Evolutionary conservation across 1,284 basidiomycete genomes (phyloP), one percentile per base, ranked within the genome.

Genomic region (Cryptococcus sp.): DNA sequence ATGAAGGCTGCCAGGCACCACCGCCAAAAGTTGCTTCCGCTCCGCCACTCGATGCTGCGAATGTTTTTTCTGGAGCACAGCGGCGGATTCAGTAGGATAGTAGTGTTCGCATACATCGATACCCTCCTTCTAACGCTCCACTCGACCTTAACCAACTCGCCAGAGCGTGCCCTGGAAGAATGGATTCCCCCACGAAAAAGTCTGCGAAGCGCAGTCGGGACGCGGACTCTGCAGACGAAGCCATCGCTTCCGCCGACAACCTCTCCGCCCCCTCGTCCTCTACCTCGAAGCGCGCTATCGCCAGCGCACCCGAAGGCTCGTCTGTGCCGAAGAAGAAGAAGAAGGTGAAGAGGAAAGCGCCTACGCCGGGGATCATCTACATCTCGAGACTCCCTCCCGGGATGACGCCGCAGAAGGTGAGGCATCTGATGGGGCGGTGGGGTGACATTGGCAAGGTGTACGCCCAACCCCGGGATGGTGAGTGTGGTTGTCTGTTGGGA

Each of bases 301-400:
- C 49, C 16, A 15, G 20, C 35, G 28, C 18, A 6, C 16, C 35
- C n/a, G 28, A 33, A 18, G 28, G 21, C n/a, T 21, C 52, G 4
- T 46, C 52, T 8, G 50, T 36, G 18, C 21, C 53, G n/a, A 58
- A 53, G 20, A n/a, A 16, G 42, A 53, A 53, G 52, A 70, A 68
- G 56, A 67, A 67, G 58, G 55, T 53, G 43, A 71, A 62, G 63
- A 67, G 50, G 46, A 72, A 61, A 53, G 55, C 50, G 15, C 46
- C 64, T 8, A 67, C 67, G 6, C 73, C 89, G 39, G 95, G 91
- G 0, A 86, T 98, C 57, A 79, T 98, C 47, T 99, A 98, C 77
- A 91, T 99, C 53, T 96, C 92, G 16, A 83, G 95, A 40, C 88
- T 98, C 68, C 96, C 96, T 1, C 95, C 94, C n/a, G 96, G 94